Base-by-base conservation (phyloP, 805 yeast species). In the Cyberlindnera amylophila region DNA sequence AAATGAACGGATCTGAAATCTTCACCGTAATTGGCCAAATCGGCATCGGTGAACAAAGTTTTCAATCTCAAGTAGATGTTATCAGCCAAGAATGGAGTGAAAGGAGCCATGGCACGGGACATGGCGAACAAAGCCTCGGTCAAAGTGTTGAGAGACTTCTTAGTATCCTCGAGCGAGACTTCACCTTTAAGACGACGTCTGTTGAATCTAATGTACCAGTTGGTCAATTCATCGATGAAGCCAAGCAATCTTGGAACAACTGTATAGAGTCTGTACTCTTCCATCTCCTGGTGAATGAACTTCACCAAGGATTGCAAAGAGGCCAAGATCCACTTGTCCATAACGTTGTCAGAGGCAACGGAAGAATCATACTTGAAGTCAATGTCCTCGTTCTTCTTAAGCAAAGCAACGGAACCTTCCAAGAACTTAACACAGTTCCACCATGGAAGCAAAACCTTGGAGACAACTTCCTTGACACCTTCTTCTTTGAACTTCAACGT, bases 171-270 rank as follows among this genome's bases (percentile, higher is more conserved):
- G 39, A 78, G 67, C 47, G 96, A 96, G 47, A 77, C 82, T 61
- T 84, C 93, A 63, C 98, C 98, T 82, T 93, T 93, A 61, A 93
- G 79, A 75, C 99, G 91, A 72, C 88, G 81, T 73, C 99, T 90
- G 74, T 93, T 93, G 69, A 93, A 86, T 67, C 99, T 84, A 64
- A 93, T 93, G 73, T 93, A 93, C 98, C 98, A 93, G 73, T 93
- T 93, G 53, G 99, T 93, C 67, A 93, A 77, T 62, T 87, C 87
- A 61, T 93, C 99, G 63, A 93, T 86, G 66, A 93, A 82, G 45
- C 78, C 75, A 61, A 93, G 76, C 61, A 93, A 71, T 61, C 83
- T 86, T 57, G 99, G 97, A 53, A 93, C 98, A 54, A 93, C 99
- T 34, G 97, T 89, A 70, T 88, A 93, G 52, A 93, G 74, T 67